Conservation (phyloP, 805 yeast genomes). For the Kockiozyma suomiensis region DNA sequence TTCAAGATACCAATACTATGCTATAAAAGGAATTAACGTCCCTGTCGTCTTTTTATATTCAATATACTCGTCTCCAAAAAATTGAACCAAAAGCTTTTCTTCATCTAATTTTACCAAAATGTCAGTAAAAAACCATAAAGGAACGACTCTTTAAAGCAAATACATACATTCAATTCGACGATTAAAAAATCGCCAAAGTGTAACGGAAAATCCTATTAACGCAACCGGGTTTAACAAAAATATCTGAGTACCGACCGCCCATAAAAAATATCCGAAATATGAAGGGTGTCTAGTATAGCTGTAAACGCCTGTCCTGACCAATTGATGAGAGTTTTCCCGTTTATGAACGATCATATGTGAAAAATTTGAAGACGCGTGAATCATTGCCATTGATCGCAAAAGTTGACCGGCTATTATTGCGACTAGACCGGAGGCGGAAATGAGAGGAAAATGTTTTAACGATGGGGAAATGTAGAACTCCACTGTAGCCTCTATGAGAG, state of each 20-base stretch:
- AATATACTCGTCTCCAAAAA: slow-evolving; percentile 71
- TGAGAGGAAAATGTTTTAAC: slow-evolving; percentile 37
- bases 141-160: neutral
- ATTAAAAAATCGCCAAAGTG: slow-evolving; percentile 69
- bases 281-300: slow-evolving; percentile 73
- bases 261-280: slow-evolving; percentile 86
- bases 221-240: slow-evolving; percentile 68
- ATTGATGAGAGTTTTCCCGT: slow-evolving; percentile 57
- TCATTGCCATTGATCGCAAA: slow-evolving; percentile 77
- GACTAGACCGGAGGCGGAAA: slow-evolving; percentile 50
- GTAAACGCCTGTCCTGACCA: slow-evolving; percentile 79
- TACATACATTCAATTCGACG: slow-evolving; percentile 55
- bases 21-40: slow-evolving; percentile 68
- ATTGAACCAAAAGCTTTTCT: slow-evolving; percentile 62
- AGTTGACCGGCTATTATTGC: slow-evolving; percentile 64
- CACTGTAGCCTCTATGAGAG: slow-evolving; percentile 54
- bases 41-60: slow-evolving; percentile 54
- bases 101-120: slow-evolving; percentile 49
- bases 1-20: neutral
- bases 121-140: neutral
- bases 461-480: slow-evolving; percentile 50
- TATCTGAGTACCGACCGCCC: slow-evolving; percentile 88
- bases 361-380: slow-evolving; percentile 82
- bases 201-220: slow-evolving; percentile 53
- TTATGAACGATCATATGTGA: slow-evolving; percentile 71